phyloP scores from a whole-genome alignment of 495 filamentous ascomycete genomes.

The Penicillium coprophilum region DNA sequence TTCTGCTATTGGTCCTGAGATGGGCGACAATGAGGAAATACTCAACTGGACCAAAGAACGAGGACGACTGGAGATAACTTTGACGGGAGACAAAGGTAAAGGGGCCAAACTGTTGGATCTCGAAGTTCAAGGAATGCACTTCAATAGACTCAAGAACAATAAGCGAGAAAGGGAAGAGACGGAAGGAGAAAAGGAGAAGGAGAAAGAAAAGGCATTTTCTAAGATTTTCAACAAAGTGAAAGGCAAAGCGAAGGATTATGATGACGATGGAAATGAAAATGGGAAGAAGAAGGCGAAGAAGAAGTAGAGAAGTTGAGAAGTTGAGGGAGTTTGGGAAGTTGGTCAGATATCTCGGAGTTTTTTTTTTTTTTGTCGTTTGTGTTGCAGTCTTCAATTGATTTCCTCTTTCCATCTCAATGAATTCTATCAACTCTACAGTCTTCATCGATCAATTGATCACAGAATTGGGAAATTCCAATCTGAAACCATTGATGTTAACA shows the following conservation, averaged over 20 bases:
- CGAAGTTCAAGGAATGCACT: background rate
- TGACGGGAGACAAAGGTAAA: background rate
- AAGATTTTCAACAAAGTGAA: background rate
- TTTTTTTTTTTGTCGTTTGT: background rate
- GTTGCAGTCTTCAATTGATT: background rate
- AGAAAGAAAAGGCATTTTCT: background rate
- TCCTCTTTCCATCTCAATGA: background rate
- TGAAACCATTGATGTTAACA: slow-evolving; percentile 49
- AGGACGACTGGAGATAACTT: background rate
- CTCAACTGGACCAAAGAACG: background rate
- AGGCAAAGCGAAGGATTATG: background rate
- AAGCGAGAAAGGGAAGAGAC: background rate
- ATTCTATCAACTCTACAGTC: slow-evolving; percentile 1
- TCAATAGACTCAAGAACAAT: background rate
- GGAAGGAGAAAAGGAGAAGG: background rate
- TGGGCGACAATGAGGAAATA: background rate
- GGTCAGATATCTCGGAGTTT: background rate
- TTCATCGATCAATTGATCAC: slow-evolving; percentile 36
- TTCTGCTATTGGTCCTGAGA: background rate
- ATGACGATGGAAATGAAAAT: background rate
- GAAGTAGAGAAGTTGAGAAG: background rate
- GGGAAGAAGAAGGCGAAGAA: background rate
- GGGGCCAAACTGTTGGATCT: slow-evolving; percentile 1
- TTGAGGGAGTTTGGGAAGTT: background rate
- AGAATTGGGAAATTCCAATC: slow-evolving; percentile 24